A percentile compares a stretch with the other conserved stretches of the same genome.
Evolutionary conservation across 345 rosid genomes (phyloP).

Genomic region (Corchorus capsularis): DNA sequence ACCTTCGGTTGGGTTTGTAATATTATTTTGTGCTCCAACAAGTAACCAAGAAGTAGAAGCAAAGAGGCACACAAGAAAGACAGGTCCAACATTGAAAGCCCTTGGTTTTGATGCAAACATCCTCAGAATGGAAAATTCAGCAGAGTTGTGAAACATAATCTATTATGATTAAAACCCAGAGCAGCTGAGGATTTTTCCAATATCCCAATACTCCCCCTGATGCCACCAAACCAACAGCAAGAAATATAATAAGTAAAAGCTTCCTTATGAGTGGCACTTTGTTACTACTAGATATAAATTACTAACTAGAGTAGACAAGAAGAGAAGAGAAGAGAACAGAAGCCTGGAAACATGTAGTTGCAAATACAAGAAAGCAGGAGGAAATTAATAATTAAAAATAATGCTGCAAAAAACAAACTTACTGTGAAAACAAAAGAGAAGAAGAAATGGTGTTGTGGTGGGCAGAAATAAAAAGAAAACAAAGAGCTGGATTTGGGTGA

Average conservation of each 20-base stretch:
- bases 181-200: neutral
- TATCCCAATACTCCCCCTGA: neutral
- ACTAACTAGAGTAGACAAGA: no score
- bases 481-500: neutral
- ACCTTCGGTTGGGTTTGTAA: slow-evolving; percentile 82
- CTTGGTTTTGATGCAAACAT: slow-evolving; percentile 29
- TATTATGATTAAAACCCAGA: neutral
- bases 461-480: neutral
- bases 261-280: neutral
- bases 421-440: neutral
- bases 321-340: neutral
- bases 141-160: slow-evolving; percentile 27
- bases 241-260: neutral
- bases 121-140: slow-evolving; percentile 6
- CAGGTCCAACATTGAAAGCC: slow-evolving; percentile 31
- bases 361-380: neutral
- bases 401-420: neutral
- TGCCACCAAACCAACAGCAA: neutral
- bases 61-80: slow-evolving; percentile 39
- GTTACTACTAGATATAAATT: no score
- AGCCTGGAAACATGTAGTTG: neutral
- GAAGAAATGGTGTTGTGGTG: neutral
- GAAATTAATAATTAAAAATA: neutral
- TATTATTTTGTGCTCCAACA: slow-evolving; percentile 43
- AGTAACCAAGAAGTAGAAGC: slow-evolving; percentile 43